Percentiles rank a stretch among this genome's conserved stretches.
phyloP scores from a whole-genome alignment of 768 basidiomycete species.

The Hemileccinum impolitum region DNA sequence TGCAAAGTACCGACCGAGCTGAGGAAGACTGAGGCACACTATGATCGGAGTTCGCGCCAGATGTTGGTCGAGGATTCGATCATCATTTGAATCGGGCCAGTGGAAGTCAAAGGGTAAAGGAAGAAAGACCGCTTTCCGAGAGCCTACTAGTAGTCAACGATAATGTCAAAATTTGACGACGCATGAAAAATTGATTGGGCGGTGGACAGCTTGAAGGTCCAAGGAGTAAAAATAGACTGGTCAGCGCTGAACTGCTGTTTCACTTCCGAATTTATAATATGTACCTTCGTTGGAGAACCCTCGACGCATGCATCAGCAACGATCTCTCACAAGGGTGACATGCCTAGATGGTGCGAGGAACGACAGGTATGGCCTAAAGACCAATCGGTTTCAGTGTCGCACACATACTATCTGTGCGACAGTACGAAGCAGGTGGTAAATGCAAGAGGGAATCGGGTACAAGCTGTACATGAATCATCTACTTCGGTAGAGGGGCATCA shows the following conservation, averaged over 20 bases:
- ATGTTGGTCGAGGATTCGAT: background rate
- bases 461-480: conserved; percentile 2
- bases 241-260: background rate
- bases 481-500: conserved; percentile 7
- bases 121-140: background rate
- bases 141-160: background rate
- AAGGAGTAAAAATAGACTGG: background rate
- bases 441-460: background rate
- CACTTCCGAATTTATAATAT: background rate
- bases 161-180: background rate
- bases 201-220: too few species aligned
- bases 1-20: background rate
- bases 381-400: background rate
- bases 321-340: background rate
- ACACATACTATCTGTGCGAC: conserved; percentile 3
- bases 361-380: background rate
- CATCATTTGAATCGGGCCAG: background rate
- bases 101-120: background rate
- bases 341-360: background rate
- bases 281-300: background rate
- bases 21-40: background rate
- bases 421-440: conserved; percentile 7
- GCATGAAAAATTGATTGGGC: too few species aligned
- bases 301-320: background rate
- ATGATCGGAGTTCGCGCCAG: background rate